A percentile compares a stretch with the other conserved stretches of the same genome.
Conservation (phyloP, 1,139 yeast species). For the Hanseniaspora uvarum region DNA sequence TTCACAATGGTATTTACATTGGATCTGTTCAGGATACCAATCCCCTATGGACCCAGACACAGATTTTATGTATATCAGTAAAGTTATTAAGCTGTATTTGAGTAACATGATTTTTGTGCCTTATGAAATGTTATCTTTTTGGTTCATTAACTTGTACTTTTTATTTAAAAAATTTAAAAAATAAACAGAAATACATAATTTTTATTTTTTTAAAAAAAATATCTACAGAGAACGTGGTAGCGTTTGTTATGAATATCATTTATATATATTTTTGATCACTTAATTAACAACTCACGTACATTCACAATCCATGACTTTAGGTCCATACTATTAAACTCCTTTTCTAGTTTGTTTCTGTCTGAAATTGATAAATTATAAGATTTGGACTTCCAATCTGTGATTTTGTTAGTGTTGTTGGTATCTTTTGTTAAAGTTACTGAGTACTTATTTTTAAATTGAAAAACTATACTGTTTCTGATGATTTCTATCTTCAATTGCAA, state of each 20-base stretch:
- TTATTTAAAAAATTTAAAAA: too few species aligned
- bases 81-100: neutral
- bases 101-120: neutral
- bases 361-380: neutral
- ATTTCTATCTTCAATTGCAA: neutral
- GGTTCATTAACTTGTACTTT: too few species aligned
- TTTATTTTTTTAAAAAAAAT: too few species aligned
- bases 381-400: slow-evolving; percentile 3
- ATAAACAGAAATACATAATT: too few species aligned
- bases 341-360: slow-evolving; percentile 7
- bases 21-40: slow-evolving; percentile 14
- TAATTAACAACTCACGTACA: slow-evolving; percentile 5
- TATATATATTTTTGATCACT: neutral
- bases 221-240: too few species aligned
- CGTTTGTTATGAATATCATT: too few species aligned
- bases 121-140: too few species aligned
- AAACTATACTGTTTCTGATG: neutral
- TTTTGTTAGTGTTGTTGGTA: neutral
- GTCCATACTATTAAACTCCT: slow-evolving; percentile 4
- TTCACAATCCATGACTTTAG: slow-evolving; percentile 8
- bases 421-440: neutral
- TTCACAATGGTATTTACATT: slow-evolving; percentile 13
- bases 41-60: slow-evolving; percentile 7
- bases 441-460: slow-evolving; percentile 7
- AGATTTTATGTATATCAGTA: neutral